Evolutionary conservation across 2,329 filamentous ascomycete genomes (phyloP).

Genomic region (Trichoderma oligosporum): DNA sequence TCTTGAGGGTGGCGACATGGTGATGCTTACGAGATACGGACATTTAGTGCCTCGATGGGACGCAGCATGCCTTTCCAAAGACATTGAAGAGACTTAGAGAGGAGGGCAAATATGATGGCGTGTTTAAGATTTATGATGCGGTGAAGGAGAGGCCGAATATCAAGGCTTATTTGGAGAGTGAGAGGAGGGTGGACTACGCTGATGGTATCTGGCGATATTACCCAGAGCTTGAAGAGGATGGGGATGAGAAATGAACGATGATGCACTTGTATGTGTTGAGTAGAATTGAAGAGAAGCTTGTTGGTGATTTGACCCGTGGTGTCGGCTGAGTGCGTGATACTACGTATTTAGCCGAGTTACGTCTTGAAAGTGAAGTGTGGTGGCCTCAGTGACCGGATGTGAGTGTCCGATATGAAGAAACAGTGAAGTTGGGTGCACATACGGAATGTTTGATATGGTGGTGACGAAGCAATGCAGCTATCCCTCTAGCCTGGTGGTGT

Average conservation of each 20-base stretch:
- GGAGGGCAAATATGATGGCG: slow-evolving; percentile 52
- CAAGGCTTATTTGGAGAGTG: slow-evolving; percentile 65
- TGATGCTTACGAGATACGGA: slow-evolving; percentile 12
- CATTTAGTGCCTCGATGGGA: slow-evolving; percentile 50
- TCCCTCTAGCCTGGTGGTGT: too few species aligned
- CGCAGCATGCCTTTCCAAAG: slow-evolving; percentile 66
- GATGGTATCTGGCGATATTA: slow-evolving; percentile 70
- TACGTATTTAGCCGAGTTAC: neutral
- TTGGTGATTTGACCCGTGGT: neutral
- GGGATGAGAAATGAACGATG: neutral
- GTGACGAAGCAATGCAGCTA: too few species aligned
- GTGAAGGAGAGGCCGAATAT: slow-evolving; percentile 62
- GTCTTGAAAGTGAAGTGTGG: neutral
- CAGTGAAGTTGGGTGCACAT: neutral
- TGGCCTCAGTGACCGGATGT: neutral
- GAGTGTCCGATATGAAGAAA: neutral
- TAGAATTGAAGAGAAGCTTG: too few species aligned
- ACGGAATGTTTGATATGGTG: too few species aligned
- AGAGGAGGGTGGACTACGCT: slow-evolving; percentile 57
- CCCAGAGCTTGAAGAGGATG: slow-evolving; percentile 60
- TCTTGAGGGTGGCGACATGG: neutral
- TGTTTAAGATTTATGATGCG: slow-evolving; percentile 62
- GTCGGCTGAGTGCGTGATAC: too few species aligned
- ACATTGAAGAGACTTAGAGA: slow-evolving; percentile 54
- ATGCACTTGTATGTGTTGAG: neutral